phyloP scores from a whole-genome alignment of 768 basidiomycete genomes.

The Baorangia bicolor region DNA sequence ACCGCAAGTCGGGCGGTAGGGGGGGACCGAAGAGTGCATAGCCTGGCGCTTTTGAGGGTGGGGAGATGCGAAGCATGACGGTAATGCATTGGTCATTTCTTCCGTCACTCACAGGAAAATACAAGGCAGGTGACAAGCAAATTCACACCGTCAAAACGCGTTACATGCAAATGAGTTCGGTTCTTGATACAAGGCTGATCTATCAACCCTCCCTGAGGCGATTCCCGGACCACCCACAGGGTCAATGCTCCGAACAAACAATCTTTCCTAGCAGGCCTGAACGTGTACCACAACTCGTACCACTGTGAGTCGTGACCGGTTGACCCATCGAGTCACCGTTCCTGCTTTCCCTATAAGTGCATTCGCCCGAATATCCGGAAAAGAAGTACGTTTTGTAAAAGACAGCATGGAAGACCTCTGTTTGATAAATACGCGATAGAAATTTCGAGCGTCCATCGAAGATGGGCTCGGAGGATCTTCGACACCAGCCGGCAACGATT shows the following conservation, averaged over 20 bases:
- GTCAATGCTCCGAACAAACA: background rate
- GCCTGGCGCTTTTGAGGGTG: slow-evolving; percentile 24
- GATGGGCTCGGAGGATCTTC: slow-evolving; percentile 20
- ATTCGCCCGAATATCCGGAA: background rate
- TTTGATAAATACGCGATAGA: slow-evolving; percentile 19
- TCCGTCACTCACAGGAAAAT: slow-evolving; percentile 30
- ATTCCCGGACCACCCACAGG: slow-evolving; percentile 7
- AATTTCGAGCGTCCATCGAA: slow-evolving; percentile 20
- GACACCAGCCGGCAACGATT: slow-evolving; percentile 3
- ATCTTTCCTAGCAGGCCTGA: background rate
- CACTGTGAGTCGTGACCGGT: background rate
- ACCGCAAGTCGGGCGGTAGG: background rate
- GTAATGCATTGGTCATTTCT: slow-evolving; percentile 23
- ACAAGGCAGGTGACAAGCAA: slow-evolving; percentile 19
- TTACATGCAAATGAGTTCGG: background rate
- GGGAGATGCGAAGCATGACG: slow-evolving; percentile 19
- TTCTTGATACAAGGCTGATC: background rate
- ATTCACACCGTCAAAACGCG: slow-evolving; percentile 32
- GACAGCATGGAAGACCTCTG: slow-evolving; percentile 14
- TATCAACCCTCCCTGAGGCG: background rate
- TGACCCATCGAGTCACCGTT: background rate
- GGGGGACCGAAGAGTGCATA: slow-evolving; percentile 1
- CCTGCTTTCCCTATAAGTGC: slow-evolving; percentile 1
- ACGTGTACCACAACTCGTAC: background rate
- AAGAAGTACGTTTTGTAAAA: slow-evolving; percentile 9